phyloP scores from a whole-genome alignment of 2,329 filamentous ascomycete species.

The Macroventuria anomochaeta region DNA sequence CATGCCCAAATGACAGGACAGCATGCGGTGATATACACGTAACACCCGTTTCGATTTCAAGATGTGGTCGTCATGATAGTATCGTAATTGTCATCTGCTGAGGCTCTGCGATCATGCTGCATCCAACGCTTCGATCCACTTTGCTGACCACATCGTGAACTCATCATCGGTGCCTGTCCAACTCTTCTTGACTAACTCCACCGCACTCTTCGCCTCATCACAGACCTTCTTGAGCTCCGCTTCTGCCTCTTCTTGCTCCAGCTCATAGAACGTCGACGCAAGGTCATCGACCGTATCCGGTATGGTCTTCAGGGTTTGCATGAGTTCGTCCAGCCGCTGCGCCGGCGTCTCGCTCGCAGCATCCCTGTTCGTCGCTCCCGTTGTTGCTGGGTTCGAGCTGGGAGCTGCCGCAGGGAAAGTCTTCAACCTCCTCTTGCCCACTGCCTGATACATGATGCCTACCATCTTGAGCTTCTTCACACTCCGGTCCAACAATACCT shows the following conservation, averaged over 20 bases:
- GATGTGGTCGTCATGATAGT: no score
- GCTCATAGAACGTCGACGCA: constrained; percentile 74
- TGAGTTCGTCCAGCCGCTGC: constrained; percentile 60
- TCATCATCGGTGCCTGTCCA: constrained; percentile 75
- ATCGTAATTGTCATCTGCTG: no score
- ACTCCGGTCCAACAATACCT: constrained; percentile 68
- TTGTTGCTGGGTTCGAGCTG: not conserved
- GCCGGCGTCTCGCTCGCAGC: constrained; percentile 21
- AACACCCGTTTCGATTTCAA: no score
- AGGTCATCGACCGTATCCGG: constrained; percentile 74
- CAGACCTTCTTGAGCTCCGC: constrained; percentile 65
- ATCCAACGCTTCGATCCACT: constrained; percentile 58
- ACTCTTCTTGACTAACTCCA: constrained; percentile 61
- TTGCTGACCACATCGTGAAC: constrained; percentile 77
- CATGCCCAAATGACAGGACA: no score
- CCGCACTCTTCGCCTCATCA: constrained; percentile 63
- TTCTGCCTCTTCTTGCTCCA: constrained; percentile 66
- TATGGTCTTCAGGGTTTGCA: constrained; percentile 64
- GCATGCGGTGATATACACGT: no score
- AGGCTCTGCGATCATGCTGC: constrained; percentile 33
- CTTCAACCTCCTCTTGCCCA: constrained; percentile 73
- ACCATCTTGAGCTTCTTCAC: constrained; percentile 71
- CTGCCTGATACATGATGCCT: constrained; percentile 70
- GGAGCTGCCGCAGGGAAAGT: constrained; percentile 42
- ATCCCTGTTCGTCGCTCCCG: constrained; percentile 10